These are phyloP conservation scores for Hippophae gyantsensis DNA, from an alignment of 306 rosid species.

Conservation along the genomic window DNA sequence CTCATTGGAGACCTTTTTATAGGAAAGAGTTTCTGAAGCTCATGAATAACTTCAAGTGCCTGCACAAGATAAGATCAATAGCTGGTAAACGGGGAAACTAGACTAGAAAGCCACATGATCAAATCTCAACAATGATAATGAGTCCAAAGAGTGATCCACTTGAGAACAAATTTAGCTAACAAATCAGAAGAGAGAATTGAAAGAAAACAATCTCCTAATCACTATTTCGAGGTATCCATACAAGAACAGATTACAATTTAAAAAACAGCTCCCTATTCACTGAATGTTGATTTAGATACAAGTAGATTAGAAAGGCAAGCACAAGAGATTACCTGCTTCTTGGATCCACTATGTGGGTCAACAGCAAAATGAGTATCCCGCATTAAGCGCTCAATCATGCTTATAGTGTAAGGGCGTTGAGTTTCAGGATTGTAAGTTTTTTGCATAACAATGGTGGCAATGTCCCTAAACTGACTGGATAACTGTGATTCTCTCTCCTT, in stretches of 20 bases:
- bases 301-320: neutral
- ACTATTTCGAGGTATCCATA: too few species aligned
- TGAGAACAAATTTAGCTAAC: too few species aligned
- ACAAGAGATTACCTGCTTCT: constrained; percentile 60
- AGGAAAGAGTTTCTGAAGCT: constrained; percentile 87
- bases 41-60: constrained; percentile 95
- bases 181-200: too few species aligned
- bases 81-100: neutral
- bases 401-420: constrained; percentile 87
- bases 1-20: constrained; percentile 87
- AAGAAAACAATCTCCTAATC: too few species aligned
- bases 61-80: constrained; percentile 25
- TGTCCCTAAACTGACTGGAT: constrained; percentile 87
- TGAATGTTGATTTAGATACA: too few species aligned
- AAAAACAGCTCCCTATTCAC: too few species aligned
- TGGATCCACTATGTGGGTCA: constrained; percentile 67
- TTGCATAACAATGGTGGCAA: constrained; percentile 91
- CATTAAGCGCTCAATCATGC: constrained; percentile 91
- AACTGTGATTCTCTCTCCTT: constrained; percentile 89
- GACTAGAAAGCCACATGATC: neutral
- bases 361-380: constrained; percentile 82
- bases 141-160: too few species aligned
- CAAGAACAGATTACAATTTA: neutral
- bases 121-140: too few species aligned
- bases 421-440: constrained; percentile 91